Conservation (phyloP, 495 filamentous ascomycete species). For the Penicillium riverlandense region DNA sequence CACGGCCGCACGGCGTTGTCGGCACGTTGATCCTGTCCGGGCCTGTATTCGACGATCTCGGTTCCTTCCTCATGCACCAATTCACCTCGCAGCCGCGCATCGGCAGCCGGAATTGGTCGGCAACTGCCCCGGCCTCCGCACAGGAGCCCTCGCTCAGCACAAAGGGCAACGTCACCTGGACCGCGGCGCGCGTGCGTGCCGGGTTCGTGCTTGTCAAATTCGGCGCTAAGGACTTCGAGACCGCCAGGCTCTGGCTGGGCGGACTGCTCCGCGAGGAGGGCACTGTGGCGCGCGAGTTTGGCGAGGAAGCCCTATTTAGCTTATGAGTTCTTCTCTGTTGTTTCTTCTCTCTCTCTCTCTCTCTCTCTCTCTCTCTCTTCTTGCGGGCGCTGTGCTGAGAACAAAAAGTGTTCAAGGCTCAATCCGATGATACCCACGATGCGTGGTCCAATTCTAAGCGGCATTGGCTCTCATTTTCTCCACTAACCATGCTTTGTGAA, state of each 20-base stretch:
- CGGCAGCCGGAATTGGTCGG: conserved; percentile 73
- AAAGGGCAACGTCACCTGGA: conserved; percentile 71
- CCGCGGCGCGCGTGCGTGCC: conserved; percentile 66
- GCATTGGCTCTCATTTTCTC: conserved; percentile 4
- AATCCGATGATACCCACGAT: conserved; percentile 9
- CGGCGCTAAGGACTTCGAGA: conserved; percentile 53
- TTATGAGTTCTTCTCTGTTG: conserved; percentile 23
- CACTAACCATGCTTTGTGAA: conserved; percentile 1
- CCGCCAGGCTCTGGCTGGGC: conserved; percentile 54
- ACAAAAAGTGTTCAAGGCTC: neutral
- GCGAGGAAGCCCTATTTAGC: conserved; percentile 56
- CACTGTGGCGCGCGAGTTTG: conserved; percentile 50
- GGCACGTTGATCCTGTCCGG: conserved; percentile 82
- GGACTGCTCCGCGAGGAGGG: conserved; percentile 51
- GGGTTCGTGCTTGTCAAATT: conserved; percentile 90
- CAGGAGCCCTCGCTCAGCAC: conserved; percentile 23
- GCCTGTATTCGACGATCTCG: conserved; percentile 56
- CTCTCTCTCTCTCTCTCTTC: neutral
- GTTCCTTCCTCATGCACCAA: conserved; percentile 63
- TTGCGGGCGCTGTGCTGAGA: too few relatives aligned
- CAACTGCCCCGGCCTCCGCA: conserved; percentile 17
- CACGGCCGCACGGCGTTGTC: conserved; percentile 51
- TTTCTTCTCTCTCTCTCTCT: neutral
- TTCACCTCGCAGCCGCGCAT: conserved; percentile 74
- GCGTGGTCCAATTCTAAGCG: neutral